These are phyloP conservation scores for Calendula officinalis DNA, from an alignment of 129 eudicot genomes.

Conservation along the genomic window DNA sequence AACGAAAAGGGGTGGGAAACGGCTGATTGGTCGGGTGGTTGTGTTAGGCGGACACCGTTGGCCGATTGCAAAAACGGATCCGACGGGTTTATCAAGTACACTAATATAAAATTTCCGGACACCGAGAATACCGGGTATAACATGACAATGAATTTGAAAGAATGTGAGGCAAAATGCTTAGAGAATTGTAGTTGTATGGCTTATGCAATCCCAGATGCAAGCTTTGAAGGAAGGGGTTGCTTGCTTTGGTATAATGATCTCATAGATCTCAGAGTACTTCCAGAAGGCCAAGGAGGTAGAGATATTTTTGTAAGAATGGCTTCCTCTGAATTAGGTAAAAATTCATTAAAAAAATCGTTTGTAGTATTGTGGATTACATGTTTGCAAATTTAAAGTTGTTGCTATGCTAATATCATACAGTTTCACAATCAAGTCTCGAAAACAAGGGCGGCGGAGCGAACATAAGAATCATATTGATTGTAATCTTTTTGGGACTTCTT, in stretches of 20 bases:
- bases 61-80: constrained; percentile 27
- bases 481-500: constrained; percentile 19
- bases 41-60: constrained; percentile 36
- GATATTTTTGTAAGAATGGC: constrained; percentile 48
- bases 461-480: constrained; percentile 10
- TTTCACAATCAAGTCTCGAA: not conserved
- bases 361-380: not conserved
- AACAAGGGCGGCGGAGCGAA: constrained; percentile 15
- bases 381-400: not conserved
- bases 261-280: constrained; percentile 33
- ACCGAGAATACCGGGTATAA: constrained; percentile 25
- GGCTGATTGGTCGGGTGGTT: constrained; percentile 52
- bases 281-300: constrained; percentile 21
- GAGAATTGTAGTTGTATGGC: constrained; percentile 50
- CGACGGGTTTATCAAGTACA: constrained; percentile 35
- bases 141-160: constrained; percentile 25
- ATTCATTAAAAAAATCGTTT: too few species aligned
- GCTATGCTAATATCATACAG: constrained; percentile 2
- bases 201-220: constrained; percentile 32
- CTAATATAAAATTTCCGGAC: constrained; percentile 42
- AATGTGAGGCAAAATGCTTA: constrained; percentile 43
- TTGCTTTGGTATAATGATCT: constrained; percentile 49
- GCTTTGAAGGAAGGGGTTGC: constrained; percentile 46
- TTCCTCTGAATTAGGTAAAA: constrained; percentile 50
- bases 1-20: constrained; percentile 26